Evolutionary conservation across 495 filamentous ascomycete species (phyloP), one percentile per base, ranked within the genome.

Genomic region (Neurospora terricola): DNA sequence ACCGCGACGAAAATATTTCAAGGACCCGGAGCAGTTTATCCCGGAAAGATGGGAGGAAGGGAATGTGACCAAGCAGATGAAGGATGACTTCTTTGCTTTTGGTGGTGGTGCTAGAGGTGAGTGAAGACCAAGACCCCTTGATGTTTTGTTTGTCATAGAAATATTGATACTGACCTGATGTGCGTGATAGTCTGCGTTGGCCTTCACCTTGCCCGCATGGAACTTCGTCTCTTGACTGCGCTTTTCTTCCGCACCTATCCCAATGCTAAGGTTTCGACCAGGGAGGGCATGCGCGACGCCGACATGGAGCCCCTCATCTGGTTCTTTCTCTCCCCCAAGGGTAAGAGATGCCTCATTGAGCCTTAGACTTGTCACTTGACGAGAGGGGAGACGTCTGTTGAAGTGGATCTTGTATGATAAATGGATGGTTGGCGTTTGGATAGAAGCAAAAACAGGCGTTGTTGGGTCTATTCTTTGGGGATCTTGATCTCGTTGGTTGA

Each of bases 41-140:
- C 79, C 79, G 4, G 73, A 73, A 16, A 72, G 81, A 37, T 82
- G 79, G 80, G 74, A 11, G n/a, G 43, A 48, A 23, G 43, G 77
- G 6, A 75, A 76, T 0, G 81, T 83, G 0, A 86, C 85, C 0
- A 83, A 82, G 59, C 83, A 76, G 14, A 88, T 88, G 85, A 88
- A 86, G 71, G 82, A 88, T 42, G 80, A 82, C 7, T 87, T 85
- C 16, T 75, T 88, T 71, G 81, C 87, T 0, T 90, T 87, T 75
- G 87, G 88, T 1, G 86, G 80, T 21, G 88, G 87, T 9, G 72
- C 76, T 5, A 69, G 79, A 75, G 73, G 79, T 81, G 30, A 54
- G 78, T 76, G 8, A 43, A 43, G 2, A 37, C 38, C n/a, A n/a
- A 8, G 38, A 18, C 23, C 48, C 81, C 78, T 30, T 80, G 84